These are phyloP conservation scores for Annulohypoxylon maeteangense DNA, from an alignment of 495 filamentous ascomycete genomes.

Conservation along the genomic window DNA sequence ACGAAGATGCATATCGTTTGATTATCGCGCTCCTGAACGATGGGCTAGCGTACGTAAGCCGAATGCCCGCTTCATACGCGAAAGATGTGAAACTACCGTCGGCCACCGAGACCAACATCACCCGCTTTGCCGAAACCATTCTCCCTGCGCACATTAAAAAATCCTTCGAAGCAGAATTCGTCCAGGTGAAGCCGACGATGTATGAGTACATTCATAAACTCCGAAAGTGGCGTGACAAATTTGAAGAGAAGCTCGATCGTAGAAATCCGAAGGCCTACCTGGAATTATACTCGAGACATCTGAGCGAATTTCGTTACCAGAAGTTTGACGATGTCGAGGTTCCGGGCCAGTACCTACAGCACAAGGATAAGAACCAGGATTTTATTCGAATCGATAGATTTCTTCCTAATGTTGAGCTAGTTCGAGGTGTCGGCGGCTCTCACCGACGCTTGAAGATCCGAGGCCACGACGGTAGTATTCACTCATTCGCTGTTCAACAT, in stretches of 20 bases:
- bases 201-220: conserved; percentile 97
- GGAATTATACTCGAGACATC: conserved; percentile 83
- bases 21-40: conserved; percentile 97
- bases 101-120: conserved; percentile 95
- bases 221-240: conserved; percentile 95
- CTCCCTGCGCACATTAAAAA: conserved; percentile 90
- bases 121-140: conserved; percentile 94
- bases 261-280: conserved; percentile 73
- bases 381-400: conserved; percentile 97
- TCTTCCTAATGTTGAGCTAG: conserved; percentile 90
- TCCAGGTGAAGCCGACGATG: conserved; percentile 92
- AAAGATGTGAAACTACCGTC: conserved; percentile 89
- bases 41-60: conserved; percentile 86
- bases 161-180: conserved; percentile 96
- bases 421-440: conserved; percentile 86
- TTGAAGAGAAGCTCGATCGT: conserved; percentile 97
- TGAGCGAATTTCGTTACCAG: conserved; percentile 95
- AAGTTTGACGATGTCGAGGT: conserved; percentile 99
- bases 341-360: conserved; percentile 94
- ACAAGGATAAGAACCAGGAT: conserved; percentile 98
- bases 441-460: conserved; percentile 94
- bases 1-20: conserved; percentile 97
- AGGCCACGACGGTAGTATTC: conserved; percentile 95
- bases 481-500: conserved; percentile 95
- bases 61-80: conserved; percentile 84